Evolutionary conservation across 2,329 filamentous ascomycete genomes (phyloP).

Genomic region (Colletotrichum sp.): DNA sequence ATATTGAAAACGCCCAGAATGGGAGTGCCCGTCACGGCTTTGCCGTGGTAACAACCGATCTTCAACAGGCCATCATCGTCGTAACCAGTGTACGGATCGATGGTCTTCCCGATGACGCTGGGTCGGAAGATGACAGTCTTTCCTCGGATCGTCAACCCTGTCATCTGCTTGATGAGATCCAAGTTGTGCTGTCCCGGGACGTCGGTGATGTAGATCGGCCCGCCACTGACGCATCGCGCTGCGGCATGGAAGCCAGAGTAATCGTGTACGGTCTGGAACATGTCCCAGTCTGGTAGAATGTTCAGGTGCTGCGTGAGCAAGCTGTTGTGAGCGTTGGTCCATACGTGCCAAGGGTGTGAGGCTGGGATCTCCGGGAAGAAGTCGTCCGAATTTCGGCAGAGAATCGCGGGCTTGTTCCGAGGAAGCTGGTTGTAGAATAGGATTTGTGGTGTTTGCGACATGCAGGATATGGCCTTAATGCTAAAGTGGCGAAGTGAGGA

Average conservation of each 20-base stretch:
- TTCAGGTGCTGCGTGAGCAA: conserved; percentile 86
- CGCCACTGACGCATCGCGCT: conserved; percentile 86
- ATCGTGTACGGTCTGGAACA: conserved; percentile 69
- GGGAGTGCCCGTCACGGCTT: conserved; percentile 69
- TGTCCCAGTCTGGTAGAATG: conserved; percentile 81
- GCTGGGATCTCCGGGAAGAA: conserved; percentile 85
- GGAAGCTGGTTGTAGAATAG: conserved; percentile 86
- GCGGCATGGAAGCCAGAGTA: conserved; percentile 89
- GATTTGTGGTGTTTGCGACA: conserved; percentile 88
- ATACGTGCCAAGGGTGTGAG: conserved; percentile 94
- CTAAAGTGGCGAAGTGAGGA: conserved; percentile 80
- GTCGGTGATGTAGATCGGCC: conserved; percentile 95
- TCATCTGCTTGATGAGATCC: conserved; percentile 79
- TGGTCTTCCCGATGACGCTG: conserved; percentile 72
- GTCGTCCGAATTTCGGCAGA: conserved; percentile 87
- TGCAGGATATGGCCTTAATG: conserved; percentile 85
- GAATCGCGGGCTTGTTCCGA: conserved; percentile 72
- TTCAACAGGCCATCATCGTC: conserved; percentile 77
- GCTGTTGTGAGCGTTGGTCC: conserved; percentile 89
- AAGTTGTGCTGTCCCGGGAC: conserved; percentile 82
- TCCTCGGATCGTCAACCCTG: conserved; percentile 72
- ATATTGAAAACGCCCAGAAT: conserved; percentile 90
- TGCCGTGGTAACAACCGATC: conserved; percentile 78
- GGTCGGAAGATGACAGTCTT: conserved; percentile 84
- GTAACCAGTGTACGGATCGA: conserved; percentile 77